Evolutionary conservation across 305 asterid species (phyloP), one percentile per base, ranked within the genome.

Genomic region (Euphrasia arctica): DNA sequence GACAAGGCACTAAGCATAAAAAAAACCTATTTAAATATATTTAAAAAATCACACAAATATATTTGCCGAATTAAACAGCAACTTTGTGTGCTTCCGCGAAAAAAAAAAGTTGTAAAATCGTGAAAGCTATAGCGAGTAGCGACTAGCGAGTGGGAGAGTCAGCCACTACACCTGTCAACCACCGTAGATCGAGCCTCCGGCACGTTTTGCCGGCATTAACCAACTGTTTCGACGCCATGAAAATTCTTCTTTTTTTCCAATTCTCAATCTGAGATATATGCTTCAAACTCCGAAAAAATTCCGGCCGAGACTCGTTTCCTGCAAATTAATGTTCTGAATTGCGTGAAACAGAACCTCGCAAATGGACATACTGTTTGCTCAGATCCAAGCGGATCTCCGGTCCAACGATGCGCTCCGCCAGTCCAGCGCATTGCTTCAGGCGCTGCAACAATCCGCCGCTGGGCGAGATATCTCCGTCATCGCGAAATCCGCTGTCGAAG

Each of bases 351-450:
- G 49, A 57, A 57, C 60, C 34, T 50, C 11, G 39, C 18, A 54
- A 50, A 88, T 89, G 97, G 97, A 90, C 75, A 85, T 90, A 68
- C 83, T 90, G 36, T 83, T 85, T 54, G 89, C 97, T 58, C 95
- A 87, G 83, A 90, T 90, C 80, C 97, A 90, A 72, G 95, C 97
- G 29, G 97, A 87, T 78, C 94, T 90, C 62, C 90, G 87, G 25
- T 90, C 97, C 54, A 90, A 85, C 61, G 95, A 90, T 72, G 90
- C 97, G 9, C 93, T 89, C 71, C 91, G 97, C 36, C 97, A 87
- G 69, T 82, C 95, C 11, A 77, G 95, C 55, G 95, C 95, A 0
- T 84, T 90, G 31, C 91, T 87, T 55, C 95, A 83, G 74, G 95
- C 97, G 51, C 92, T 87, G 52, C 95, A 90, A 68, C 97, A 90